These are phyloP conservation scores for Diaporthe ilicicola DNA, from an alignment of 2,329 filamentous ascomycete species.

Conservation along the genomic window DNA sequence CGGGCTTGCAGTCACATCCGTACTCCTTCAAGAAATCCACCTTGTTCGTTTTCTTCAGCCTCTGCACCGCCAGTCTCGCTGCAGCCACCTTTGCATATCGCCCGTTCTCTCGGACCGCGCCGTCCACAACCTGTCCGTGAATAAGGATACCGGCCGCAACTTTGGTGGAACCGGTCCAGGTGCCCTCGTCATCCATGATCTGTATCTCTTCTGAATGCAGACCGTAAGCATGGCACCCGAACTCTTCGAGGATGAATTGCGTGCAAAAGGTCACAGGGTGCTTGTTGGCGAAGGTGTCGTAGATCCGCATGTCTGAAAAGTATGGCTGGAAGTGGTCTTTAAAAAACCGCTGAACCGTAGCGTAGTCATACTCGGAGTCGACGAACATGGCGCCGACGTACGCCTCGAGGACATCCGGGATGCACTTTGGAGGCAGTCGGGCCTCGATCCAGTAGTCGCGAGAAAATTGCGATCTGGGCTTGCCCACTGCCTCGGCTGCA, in stretches of 20 bases:
- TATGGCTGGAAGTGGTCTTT: slow-evolving; percentile 75
- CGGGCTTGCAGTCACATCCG: slow-evolving; percentile 67
- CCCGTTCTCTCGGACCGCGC: slow-evolving; percentile 68
- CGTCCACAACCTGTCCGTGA: slow-evolving; percentile 74
- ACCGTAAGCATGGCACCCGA: slow-evolving; percentile 70
- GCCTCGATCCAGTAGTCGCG: slow-evolving; percentile 76
- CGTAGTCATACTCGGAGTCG: slow-evolving; percentile 83
- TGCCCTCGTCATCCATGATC: slow-evolving; percentile 40
- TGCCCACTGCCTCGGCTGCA: slow-evolving; percentile 45
- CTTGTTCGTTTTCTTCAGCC: slow-evolving; percentile 53
- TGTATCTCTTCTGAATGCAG: slow-evolving; percentile 62
- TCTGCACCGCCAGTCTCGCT: slow-evolving; percentile 65
- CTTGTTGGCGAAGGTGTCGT: slow-evolving; percentile 86
- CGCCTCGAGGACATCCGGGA: slow-evolving; percentile 89
- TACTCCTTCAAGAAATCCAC: slow-evolving; percentile 68
- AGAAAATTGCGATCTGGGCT: slow-evolving; percentile 50
- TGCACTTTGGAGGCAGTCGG: slow-evolving; percentile 72
- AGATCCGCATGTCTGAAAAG: slow-evolving; percentile 86
- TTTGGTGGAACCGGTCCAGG: slow-evolving; percentile 43
- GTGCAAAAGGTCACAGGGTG: slow-evolving; percentile 83
- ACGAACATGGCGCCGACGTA: slow-evolving; percentile 92
- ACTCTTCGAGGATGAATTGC: slow-evolving; percentile 68
- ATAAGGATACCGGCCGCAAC: slow-evolving; percentile 80
- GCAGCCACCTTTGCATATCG: slow-evolving; percentile 78
- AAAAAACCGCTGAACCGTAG: slow-evolving; percentile 80